These are phyloP conservation scores for Russula vinacea DNA, from an alignment of 768 basidiomycete genomes.

Conservation along the genomic window DNA sequence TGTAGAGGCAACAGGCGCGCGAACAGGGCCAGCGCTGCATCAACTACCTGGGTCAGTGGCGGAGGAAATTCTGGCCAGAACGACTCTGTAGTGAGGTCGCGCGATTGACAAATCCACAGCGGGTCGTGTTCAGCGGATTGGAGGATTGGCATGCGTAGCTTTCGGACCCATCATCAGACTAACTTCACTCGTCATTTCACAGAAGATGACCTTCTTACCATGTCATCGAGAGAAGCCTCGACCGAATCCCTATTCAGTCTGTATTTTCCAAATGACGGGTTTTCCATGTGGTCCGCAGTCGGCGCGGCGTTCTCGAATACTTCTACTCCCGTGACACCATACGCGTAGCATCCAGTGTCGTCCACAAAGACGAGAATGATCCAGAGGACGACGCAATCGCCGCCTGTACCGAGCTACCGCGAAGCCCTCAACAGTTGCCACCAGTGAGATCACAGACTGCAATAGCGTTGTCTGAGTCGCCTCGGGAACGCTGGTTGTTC, in stretches of 20 bases:
- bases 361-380: conserved; percentile 82
- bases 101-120: conserved; percentile 60
- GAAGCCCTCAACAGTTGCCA: conserved; percentile 85
- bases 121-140: conserved; percentile 87
- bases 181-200: neutral
- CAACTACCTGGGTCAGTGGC: conserved; percentile 76
- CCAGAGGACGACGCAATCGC: conserved; percentile 86
- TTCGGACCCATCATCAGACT: conserved; percentile 6
- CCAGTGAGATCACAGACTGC: conserved; percentile 74
- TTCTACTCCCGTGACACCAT: conserved; percentile 77
- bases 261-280: conserved; percentile 43
- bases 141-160: conserved; percentile 76
- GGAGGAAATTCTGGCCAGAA: conserved; percentile 67
- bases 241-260: conserved; percentile 73
- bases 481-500: conserved; percentile 74
- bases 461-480: conserved; percentile 77
- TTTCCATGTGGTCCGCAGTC: conserved; percentile 33
- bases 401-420: conserved; percentile 81
- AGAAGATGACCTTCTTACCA: conserved; percentile 50
- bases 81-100: conserved; percentile 38
- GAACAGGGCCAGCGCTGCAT: conserved; percentile 87
- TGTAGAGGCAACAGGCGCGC: conserved; percentile 75
- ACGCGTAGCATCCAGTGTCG: conserved; percentile 81
- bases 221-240: conserved; percentile 71
- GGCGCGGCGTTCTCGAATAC: conserved; percentile 45